Evolutionary conservation across 306 rosid species (phyloP), one percentile per base, ranked within the genome.

Genomic region (Rosa multiflora): DNA sequence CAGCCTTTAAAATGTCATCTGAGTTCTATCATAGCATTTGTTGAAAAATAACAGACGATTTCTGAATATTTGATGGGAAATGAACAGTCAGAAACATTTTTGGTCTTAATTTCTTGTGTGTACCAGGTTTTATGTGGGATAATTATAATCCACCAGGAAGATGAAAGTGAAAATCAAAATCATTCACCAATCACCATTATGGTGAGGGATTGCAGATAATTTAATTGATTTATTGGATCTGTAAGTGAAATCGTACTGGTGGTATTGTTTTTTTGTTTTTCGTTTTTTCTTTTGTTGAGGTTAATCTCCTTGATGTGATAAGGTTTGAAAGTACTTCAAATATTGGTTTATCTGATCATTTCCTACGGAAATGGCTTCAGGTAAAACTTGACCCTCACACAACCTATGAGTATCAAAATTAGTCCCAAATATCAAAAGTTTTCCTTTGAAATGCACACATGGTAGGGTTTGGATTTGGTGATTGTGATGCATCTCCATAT

Each of bases 1-100:
- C 44, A 18, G 83, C 86, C 71, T 89, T 89, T 62, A 94, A 94
- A 92, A 81, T 17, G 84, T 87, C 92, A 47, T 87, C 91, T 39
- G 44, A 81, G 75, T 89, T 89, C 81, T 92, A 90, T 82, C 89
- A 89, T 37, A 82, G 93, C 83, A 62, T 86, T 66, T 86, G 88
- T 81, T 89, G 83, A 87, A 69, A 69, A 42, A 55, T 21, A 56
- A 51, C 40, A 69, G 37, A 32, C 56, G 23, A 37, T 40, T 10
- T 43, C 66, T 77, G 62, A 76, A 56, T 63, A n/a, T 78, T 20
- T 70, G 76, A 61, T 44, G 10, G 9, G 42, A 47, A 72, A 35
- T 56, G 55, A 20, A 40, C 55, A 32, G 37, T 32, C 2, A 29
- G 32, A 29, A 29, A 29, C 32, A 29, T 29, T 29, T 29, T 29